These are phyloP conservation scores for Primulina eburnea DNA, from an alignment of 257 asterid genomes.

Conservation along the genomic window DNA sequence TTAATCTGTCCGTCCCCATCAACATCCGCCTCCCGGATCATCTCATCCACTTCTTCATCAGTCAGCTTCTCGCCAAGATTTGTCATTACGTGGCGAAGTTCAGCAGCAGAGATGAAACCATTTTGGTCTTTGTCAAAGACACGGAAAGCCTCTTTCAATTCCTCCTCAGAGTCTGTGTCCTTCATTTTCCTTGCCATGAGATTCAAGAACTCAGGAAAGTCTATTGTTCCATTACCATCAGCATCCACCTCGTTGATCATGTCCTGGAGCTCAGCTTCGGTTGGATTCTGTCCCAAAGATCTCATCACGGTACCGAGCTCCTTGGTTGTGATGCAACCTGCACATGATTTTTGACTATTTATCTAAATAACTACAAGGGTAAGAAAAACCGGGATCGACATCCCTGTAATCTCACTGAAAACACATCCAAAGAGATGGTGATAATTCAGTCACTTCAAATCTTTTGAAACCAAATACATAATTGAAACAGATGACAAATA, in stretches of 20 bases:
- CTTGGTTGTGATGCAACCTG: constrained; percentile 70
- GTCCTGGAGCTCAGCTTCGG: constrained; percentile 67
- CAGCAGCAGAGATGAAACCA: constrained; percentile 66
- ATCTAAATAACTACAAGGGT: neutral
- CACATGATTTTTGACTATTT: neutral
- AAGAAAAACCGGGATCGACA: neutral
- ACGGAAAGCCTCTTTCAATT: constrained; percentile 60
- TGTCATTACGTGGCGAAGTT: constrained; percentile 64
- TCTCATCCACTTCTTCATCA: constrained; percentile 62
- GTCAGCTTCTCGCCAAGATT: constrained; percentile 66
- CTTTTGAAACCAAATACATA: neutral
- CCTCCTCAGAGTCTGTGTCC: constrained; percentile 69
- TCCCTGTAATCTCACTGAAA: neutral
- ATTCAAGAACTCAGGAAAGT: constrained; percentile 59
- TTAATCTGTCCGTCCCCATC: constrained; percentile 65
- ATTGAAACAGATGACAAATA: neutral
- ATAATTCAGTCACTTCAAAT: neutral
- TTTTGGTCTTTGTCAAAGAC: constrained; percentile 65
- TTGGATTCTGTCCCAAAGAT: constrained; percentile 62
- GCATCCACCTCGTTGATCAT: constrained; percentile 69
- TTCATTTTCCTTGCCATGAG: constrained; percentile 68
- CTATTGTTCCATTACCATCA: constrained; percentile 62
- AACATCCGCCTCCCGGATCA: constrained; percentile 63
- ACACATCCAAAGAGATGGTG: neutral
- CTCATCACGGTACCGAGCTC: constrained; percentile 72